A percentile compares a stretch with the other conserved stretches of the same genome.
phyloP scores from a whole-genome alignment of 2,329 filamentous ascomycete species.

The Massarina eburnea region DNA sequence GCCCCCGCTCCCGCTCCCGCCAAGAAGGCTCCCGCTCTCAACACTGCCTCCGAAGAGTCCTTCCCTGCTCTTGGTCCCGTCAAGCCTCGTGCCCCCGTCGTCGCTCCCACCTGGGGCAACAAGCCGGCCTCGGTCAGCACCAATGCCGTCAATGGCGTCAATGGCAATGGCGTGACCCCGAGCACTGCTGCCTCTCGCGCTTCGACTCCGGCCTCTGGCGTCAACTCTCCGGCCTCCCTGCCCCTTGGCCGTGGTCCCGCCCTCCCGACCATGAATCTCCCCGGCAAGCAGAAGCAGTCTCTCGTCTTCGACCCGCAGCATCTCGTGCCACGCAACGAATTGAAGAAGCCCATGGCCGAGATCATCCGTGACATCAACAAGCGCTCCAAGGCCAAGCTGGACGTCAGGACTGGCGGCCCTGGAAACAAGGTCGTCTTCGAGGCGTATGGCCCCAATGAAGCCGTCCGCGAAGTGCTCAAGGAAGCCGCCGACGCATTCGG shows the following conservation, averaged over 20 bases:
- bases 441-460: constrained; percentile 79
- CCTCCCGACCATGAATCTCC: constrained; percentile 70
- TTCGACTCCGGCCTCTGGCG: constrained; percentile 65
- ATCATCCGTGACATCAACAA: constrained; percentile 90
- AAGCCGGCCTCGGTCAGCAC: constrained; percentile 54
- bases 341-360: constrained; percentile 83
- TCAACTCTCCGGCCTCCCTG: constrained; percentile 48
- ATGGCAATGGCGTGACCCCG: constrained; percentile 58
- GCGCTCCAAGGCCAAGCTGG: constrained; percentile 83
- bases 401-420: constrained; percentile 67
- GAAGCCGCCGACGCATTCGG: constrained; percentile 88
- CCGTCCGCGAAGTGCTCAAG: constrained; percentile 84
- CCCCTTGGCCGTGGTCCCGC: constrained; percentile 35
- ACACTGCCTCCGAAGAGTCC: constrained; percentile 84
- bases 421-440: constrained; percentile 78
- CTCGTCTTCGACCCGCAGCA: constrained; percentile 74
- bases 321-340: constrained; percentile 72
- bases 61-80: constrained; percentile 87
- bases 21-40: constrained; percentile 53
- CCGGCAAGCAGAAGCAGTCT: constrained; percentile 78
- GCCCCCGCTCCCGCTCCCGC: constrained; percentile 41
- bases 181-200: constrained; percentile 56
- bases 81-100: constrained; percentile 62
- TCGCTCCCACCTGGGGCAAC: constrained; percentile 78
- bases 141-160: constrained; percentile 47